Base-by-base conservation (phyloP, 306 rosid genomes). In the Hylodesmum podocarpum region DNA sequence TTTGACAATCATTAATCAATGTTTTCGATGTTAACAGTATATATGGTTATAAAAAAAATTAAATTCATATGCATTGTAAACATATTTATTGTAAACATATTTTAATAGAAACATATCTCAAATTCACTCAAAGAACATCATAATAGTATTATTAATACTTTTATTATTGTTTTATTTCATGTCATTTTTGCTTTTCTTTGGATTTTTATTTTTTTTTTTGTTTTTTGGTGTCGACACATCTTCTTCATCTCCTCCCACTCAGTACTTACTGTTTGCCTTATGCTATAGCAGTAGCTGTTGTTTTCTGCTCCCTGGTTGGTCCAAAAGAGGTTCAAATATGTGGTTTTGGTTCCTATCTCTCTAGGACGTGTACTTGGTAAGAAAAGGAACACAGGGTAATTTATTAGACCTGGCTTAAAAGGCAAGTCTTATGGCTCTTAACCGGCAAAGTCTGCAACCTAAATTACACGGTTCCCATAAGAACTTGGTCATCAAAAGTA, bases 381-480 rank as follows among this genome's bases (percentile, higher is more conserved):
- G 68, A 64, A 84, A 68, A 57, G 33, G 16, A 75, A 15, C n/a
- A 53, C 66, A 61, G 66, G 29, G 81, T 61, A 40, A 40, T 34
- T 16, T 80, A 28, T 64, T 70, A 46, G 64, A 62, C 63, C 76
- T 62, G 70, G n/a, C 65, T 82, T 78, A 59, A 79, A 78, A 73
- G 74, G 78, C 74, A 83, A 78, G 82, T 73, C 57, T 65, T 49
- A 58, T 66, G 33, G 63, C 75, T 18, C 76, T 36, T 65, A 47
- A 18, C 84, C 80, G 84, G 81, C 87, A 83, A 84, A 43, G 13
- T 74, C 85, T 86, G 81, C 73, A 72, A 66, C 44, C 81, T 79
- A 77, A 77, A 84, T 86, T 77, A 80, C 88, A 79, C 87, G 79
- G 80, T 80, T 79, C 65, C 64, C 78, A 75, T 66, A 85, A 83